A percentile compares a stretch with the other conserved stretches of the same genome.
These are phyloP conservation scores for Komagataella mondaviorum DNA, from an alignment of 805 yeast species.

Conservation along the genomic window DNA sequence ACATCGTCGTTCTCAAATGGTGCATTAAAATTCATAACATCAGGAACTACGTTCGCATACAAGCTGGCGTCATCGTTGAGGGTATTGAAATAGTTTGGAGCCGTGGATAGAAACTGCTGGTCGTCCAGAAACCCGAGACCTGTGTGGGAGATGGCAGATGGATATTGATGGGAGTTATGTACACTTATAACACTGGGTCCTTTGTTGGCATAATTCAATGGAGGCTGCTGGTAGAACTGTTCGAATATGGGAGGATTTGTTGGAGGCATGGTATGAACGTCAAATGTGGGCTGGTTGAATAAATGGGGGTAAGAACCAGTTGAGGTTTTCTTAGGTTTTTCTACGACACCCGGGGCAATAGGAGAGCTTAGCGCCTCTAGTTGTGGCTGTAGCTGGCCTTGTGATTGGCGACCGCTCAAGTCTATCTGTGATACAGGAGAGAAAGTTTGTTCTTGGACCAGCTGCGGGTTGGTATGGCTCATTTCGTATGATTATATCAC, in stretches of 20 bases:
- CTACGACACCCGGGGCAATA: background rate
- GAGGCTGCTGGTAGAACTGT: conserved; percentile 6
- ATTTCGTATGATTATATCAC: background rate
- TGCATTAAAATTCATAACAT: background rate
- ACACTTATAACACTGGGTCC: background rate
- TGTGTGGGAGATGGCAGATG: background rate
- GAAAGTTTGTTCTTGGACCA: background rate
- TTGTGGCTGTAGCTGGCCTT: background rate
- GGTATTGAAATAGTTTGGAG: background rate
- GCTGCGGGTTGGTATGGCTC: background rate
- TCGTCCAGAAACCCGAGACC: background rate
- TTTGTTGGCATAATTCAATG: background rate
- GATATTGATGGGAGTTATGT: background rate
- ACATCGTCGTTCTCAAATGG: background rate
- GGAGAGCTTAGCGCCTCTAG: background rate
- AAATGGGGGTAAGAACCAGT: background rate
- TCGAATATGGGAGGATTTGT: conserved; percentile 23
- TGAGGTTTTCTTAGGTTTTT: background rate
- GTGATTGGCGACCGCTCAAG: background rate
- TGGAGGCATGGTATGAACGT: conserved; percentile 19
- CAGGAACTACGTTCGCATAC: background rate
- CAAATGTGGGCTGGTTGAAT: conserved; percentile 5
- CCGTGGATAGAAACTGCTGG: background rate
- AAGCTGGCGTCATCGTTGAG: background rate
- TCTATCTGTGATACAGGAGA: background rate